Conservation (phyloP, 306 rosid species). For the Phaseolus lunatus region DNA sequence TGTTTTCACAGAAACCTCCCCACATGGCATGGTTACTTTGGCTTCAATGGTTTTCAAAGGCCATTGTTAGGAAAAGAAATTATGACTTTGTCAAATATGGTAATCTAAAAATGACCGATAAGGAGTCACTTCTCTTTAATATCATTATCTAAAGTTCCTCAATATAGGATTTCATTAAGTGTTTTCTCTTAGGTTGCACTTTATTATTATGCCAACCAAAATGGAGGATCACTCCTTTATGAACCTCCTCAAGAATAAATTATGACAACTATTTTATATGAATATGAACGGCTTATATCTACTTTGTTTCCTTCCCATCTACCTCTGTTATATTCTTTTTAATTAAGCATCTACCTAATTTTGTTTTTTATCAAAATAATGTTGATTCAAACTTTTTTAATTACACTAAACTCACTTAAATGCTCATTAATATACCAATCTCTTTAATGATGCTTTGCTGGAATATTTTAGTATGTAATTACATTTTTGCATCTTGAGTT, state of each 20-base stretch:
- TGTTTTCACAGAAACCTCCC: constrained; percentile 48
- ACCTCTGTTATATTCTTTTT: constrained; percentile 35
- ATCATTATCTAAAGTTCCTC: constrained; percentile 35
- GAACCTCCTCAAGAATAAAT: constrained; percentile 39
- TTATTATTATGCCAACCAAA: constrained; percentile 45
- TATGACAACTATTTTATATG: constrained; percentile 39
- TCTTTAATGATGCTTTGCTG: neutral
- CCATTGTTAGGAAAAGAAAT: constrained; percentile 52
- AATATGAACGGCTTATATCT: constrained; percentile 18
- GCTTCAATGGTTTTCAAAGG: constrained; percentile 46
- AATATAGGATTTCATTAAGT: constrained; percentile 41
- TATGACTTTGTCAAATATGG: constrained; percentile 62
- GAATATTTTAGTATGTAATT: neutral
- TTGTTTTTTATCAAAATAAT: constrained; percentile 1
- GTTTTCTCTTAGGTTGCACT: constrained; percentile 31
- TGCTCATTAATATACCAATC: neutral
- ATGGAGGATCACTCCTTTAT: constrained; percentile 40
- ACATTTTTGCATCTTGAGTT: no score
- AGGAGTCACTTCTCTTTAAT: constrained; percentile 20
- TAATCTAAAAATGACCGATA: constrained; percentile 45
- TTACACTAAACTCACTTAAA: constrained; percentile 30
- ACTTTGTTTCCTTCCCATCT: constrained; percentile 39
- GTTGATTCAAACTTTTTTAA: constrained; percentile 15
- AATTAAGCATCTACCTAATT: constrained; percentile 36
- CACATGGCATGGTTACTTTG: constrained; percentile 44